These are phyloP conservation scores for Xerocomellus dryophilus DNA, from an alignment of 768 basidiomycete species.

Conservation along the genomic window DNA sequence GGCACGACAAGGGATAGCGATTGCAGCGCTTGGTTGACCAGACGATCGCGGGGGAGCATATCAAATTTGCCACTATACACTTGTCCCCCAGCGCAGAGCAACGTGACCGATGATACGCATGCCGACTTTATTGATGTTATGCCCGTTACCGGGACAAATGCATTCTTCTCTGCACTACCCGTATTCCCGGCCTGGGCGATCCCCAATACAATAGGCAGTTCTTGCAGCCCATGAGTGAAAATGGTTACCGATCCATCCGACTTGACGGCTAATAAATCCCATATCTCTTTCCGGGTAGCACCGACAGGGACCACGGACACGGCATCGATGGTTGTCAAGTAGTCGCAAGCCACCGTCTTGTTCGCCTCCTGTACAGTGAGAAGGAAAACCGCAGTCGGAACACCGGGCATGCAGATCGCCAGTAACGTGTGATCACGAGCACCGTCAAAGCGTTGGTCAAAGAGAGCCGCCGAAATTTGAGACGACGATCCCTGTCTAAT, in stretches of 20 bases:
- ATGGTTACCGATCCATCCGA: constrained; percentile 53
- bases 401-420: constrained; percentile 52
- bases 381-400: constrained; percentile 45
- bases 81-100: constrained; percentile 53
- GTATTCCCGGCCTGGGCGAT: constrained; percentile 10
- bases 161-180: background rate
- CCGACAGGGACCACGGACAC: constrained; percentile 55
- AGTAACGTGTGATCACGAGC: constrained; percentile 48
- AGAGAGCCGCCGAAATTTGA: constrained; percentile 52
- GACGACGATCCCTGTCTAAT: constrained; percentile 15
- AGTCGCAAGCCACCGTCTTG: constrained; percentile 40
- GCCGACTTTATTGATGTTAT: constrained; percentile 48
- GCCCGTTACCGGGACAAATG: constrained; percentile 20
- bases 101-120: constrained; percentile 48
- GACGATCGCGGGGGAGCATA: constrained; percentile 49
- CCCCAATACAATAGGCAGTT: constrained; percentile 38
- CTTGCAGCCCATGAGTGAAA: constrained; percentile 58
- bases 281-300: constrained; percentile 58
- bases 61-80: constrained; percentile 49
- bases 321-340: constrained; percentile 41
- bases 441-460: constrained; percentile 67
- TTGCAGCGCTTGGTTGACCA: constrained; percentile 60
- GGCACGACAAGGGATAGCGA: constrained; percentile 63
- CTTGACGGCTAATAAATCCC: constrained; percentile 68
- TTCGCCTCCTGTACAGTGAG: constrained; percentile 42